phyloP scores from a whole-genome alignment of 23 red algal genomes.

The Pyropia yezoensis region DNA sequence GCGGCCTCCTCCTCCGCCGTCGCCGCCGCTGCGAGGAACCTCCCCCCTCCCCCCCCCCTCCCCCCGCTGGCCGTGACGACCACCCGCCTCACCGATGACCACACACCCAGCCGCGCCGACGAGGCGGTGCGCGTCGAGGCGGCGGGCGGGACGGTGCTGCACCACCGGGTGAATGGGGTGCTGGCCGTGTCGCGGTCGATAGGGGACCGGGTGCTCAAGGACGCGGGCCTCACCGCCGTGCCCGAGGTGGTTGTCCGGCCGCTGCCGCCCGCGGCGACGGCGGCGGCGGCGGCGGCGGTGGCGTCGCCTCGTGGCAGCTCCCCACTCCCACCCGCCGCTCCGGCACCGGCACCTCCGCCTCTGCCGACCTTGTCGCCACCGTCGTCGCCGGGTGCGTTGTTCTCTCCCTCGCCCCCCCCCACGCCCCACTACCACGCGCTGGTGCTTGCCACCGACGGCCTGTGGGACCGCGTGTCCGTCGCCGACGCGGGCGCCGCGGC shows the following conservation, averaged over 20 bases:
- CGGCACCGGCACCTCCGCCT: neutral
- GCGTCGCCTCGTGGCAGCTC: too few relatives aligned
- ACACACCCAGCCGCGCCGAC: conserved; percentile 7
- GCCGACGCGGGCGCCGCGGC: conserved; percentile 7
- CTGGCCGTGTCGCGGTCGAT: conserved; percentile 68
- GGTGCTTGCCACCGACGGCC: conserved; percentile 61
- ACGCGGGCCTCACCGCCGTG: conserved; percentile 24
- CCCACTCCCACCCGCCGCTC: too few relatives aligned
- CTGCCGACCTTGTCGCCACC: too few relatives aligned
- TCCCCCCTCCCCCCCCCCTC: too few relatives aligned
- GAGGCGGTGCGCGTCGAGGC: conserved; percentile 46
- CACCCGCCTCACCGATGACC: conserved; percentile 13
- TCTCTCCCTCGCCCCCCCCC: too few relatives aligned
- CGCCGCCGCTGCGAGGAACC: too few relatives aligned
- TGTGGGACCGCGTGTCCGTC: conserved; percentile 50
- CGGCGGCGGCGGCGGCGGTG: too few relatives aligned
- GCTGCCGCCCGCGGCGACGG: neutral
- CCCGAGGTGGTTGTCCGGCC: conserved; percentile 31
- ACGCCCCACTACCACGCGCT: conserved; percentile 22
- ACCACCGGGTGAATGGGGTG: conserved; percentile 52
- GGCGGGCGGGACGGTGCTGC: conserved; percentile 46
- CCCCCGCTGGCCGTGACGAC: neutral
- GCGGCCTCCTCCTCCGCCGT: too few relatives aligned
- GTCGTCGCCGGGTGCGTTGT: too few relatives aligned
- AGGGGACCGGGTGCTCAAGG: conserved; percentile 49